Base-by-base conservation (phyloP, 164 flowering plant species). In the Chimonanthus salicifolius region DNA sequence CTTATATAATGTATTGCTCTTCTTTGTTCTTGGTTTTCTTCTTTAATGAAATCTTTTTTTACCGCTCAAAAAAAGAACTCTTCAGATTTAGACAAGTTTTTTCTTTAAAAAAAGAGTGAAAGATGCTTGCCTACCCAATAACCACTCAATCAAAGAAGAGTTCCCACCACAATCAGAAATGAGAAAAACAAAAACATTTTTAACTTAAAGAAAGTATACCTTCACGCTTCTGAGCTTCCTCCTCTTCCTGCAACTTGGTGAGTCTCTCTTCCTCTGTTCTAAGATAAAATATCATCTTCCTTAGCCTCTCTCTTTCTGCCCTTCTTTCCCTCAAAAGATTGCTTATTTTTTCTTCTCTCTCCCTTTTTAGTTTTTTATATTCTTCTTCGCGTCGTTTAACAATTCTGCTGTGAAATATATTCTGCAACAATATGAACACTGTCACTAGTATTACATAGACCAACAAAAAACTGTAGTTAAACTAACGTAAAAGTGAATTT, bases 191-290 rank as follows among this genome's bases (percentile, higher is more conserved):
- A n/a, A 0, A 54, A 54, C 5, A 13, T 33, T 63, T 21, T 63
- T 7, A 63, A 63, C 18, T 63, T 33, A 63, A 63, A 63, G 62
- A 58, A 62, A 44, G 18, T 2, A 4, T 85, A 96, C 99, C 97
- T 88, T 91, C 93, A 66, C 58, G 90, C 76, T 88, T 92, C 16
- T 89, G 87, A 47, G 91, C 89, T 80, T 89, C 94, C 80, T 92
- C 98, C 78, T 96, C 98, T 78, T 89, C 93, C 21, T 54, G 88
- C 73, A 82, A 64, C 78, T 76, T 94, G 47, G 74, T 81, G 44
- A 78, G 83, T 74, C 90, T 87, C 69, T 87, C 97, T 80, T 92
- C 97, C 77, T 94, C 98, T 2, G 75, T 2, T 74, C 75, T 85
- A 69, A 92, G 74, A 74, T 77, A 92, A 77, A 67, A 88, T 64